Conservation (phyloP, 768 basidiomycete genomes). For the Tylopilus balloui region DNA sequence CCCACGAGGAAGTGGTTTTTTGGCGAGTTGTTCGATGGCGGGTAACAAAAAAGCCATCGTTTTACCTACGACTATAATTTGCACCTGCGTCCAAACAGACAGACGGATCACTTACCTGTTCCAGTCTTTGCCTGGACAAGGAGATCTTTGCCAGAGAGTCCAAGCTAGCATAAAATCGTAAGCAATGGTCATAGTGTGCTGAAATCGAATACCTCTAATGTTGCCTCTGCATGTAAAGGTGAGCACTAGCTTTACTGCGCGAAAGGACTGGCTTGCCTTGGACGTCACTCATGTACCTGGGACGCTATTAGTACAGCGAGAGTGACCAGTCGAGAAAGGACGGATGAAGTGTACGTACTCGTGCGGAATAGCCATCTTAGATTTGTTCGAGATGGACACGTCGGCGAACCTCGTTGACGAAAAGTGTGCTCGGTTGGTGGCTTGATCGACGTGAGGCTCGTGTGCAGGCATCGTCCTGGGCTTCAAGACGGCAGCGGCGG, state of each 20-base stretch:
- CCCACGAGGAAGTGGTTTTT: slow-evolving; percentile 32
- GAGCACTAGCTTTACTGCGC: neutral
- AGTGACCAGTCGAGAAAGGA: neutral
- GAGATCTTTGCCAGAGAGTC: slow-evolving; percentile 41
- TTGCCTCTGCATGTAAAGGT: slow-evolving; percentile 32
- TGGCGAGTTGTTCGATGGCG: slow-evolving; percentile 60
- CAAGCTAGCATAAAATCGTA: slow-evolving; percentile 26
- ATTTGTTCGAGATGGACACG: slow-evolving; percentile 35
- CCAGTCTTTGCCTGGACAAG: slow-evolving; percentile 56
- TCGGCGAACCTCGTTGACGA: slow-evolving; percentile 26
- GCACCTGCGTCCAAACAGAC: neutral
- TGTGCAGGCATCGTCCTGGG: neutral
- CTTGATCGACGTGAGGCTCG: slow-evolving; percentile 13
- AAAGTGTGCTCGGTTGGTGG: slow-evolving; percentile 26
- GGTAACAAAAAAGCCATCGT: slow-evolving; percentile 76
- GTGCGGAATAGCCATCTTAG: slow-evolving; percentile 41
- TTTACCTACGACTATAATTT: slow-evolving; percentile 41
- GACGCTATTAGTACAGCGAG: slow-evolving; percentile 19
- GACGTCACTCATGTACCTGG: slow-evolving; percentile 44
- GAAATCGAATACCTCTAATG: slow-evolving; percentile 32
- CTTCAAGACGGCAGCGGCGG: slow-evolving; percentile 11
- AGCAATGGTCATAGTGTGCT: neutral
- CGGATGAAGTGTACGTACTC: slow-evolving; percentile 32
- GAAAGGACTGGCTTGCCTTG: slow-evolving; percentile 33
- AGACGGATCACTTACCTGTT: slow-evolving; percentile 42